Evolutionary conservation across 345 rosid genomes (phyloP).

Genomic region (Reutealis trisperma): DNA sequence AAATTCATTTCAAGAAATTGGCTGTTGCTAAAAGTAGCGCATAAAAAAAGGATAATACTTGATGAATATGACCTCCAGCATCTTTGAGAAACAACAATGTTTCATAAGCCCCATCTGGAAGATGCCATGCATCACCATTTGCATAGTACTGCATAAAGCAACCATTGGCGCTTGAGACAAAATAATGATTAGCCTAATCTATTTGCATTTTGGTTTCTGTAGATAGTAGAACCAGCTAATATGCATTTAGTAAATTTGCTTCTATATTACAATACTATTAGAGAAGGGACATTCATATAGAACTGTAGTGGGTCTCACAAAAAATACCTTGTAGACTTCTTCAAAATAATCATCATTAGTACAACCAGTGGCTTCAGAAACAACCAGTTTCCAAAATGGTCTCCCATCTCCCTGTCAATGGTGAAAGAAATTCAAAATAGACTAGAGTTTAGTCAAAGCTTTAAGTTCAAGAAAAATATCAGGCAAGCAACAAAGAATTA

Average conservation of each 20-base stretch:
- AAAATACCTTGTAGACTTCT: conserved; percentile 78
- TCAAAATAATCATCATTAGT: conserved; percentile 68
- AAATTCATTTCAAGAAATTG: conserved; percentile 5
- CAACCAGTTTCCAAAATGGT: conserved; percentile 82
- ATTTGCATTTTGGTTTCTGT: not conserved
- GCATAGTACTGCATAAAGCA: conserved; percentile 61
- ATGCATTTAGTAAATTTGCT: not conserved
- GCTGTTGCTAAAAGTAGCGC: conserved; percentile 7
- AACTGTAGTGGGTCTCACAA: not conserved
- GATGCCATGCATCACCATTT: conserved; percentile 83
- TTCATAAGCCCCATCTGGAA: conserved; percentile 75
- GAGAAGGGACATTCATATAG: not conserved
- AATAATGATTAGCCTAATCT: not conserved
- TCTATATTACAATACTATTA: not conserved
- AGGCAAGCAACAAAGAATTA: not conserved
- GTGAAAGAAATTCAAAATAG: not conserved
- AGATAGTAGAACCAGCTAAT: not conserved
- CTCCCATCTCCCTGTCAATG: conserved; percentile 77
- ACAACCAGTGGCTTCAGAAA: conserved; percentile 87
- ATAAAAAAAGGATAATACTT: conserved; percentile 34
- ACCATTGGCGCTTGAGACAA: conserved; percentile 14
- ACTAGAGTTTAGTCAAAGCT: conserved; percentile 13
- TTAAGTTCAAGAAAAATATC: not conserved
- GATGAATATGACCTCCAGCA: conserved; percentile 71
- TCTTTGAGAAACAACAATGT: conserved; percentile 62